Evolutionary conservation across 2,329 filamentous ascomycete genomes (phyloP).

Genomic region (Trichoderma sp.): DNA sequence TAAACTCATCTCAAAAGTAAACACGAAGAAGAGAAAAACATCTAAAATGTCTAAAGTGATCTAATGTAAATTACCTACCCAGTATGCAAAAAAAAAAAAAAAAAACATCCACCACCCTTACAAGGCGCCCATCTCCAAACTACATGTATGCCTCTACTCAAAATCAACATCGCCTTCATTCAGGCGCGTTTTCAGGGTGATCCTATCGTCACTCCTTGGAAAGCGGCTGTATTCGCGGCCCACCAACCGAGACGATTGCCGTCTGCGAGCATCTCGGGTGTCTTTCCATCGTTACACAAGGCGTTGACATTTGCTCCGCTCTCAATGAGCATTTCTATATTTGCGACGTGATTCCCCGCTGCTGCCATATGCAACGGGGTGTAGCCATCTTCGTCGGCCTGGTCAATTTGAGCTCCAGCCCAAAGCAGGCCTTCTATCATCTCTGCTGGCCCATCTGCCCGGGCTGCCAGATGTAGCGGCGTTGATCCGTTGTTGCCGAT

Average conservation of each 20-base stretch:
- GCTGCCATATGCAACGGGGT: background rate
- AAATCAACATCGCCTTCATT: no score
- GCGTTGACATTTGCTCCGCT: background rate
- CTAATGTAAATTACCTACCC: no score
- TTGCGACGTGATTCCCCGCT: fast-evolving
- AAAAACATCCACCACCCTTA: no score
- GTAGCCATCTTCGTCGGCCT: background rate
- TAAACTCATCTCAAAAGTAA: no score
- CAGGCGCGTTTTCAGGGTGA: no score
- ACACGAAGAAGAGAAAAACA: no score
- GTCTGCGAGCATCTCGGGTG: background rate
- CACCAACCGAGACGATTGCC: background rate
- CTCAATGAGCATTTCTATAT: background rate
- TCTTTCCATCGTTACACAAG: background rate
- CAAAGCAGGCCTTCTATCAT: background rate
- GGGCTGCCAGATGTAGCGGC: background rate
- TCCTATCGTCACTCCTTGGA: no score
- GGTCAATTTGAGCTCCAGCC: background rate
- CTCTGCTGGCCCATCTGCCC: no score
- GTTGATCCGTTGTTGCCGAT: background rate
- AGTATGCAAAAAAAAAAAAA: no score
- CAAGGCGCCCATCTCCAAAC: no score
- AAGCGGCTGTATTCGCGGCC: background rate
- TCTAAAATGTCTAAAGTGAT: no score
- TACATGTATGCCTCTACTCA: no score